Evolutionary conservation across 225 moss, liverwort and hornwort species (phyloP), one percentile per base, ranked within the genome.

Genomic region (Polytrichum formosum): DNA sequence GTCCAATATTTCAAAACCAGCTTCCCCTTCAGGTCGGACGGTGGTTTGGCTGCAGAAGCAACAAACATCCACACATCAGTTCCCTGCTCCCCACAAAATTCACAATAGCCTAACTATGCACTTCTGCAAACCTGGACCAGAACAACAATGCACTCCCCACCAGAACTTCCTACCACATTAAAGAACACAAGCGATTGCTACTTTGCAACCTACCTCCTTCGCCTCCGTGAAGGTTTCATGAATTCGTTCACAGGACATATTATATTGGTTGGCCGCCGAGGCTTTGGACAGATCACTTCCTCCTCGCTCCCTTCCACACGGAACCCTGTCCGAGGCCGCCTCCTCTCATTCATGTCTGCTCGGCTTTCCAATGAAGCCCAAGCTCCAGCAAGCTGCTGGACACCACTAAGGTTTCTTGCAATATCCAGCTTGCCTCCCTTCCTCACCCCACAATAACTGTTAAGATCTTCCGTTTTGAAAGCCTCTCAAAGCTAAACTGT

Each of bases 231-330:
- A 35, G 93, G 88, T 61, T 96, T 96, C 70, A 90, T 71, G 69
- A 74, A 85, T 29, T 96, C 96, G 0, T 73, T 82, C 13, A 85
- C 72, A 20, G 96, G 93, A 83, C 84, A 89, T 5, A 81, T 87
- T 37, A 93, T 83, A 22, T 76, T 93, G 55, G 86, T 74, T 0
- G 91, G 90, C 72, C 96, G 83, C 26, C 96, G 85, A 0, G 96
- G 96, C 70, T 91, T 93, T 23, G 96, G 96, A 74, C 96, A 96
- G 5, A 96, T 90, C n/a, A 96, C 93, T 56, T 96, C 96, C 59
- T 96, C 96, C 5, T 96, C 96, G 16, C 64, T 73, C 2, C 76
- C 80, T 66, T 95, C 95, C 8, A 73, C 76, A 18, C 92, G 89
- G 26, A 86, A 96, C 74, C 93, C 93, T 72, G 93, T 62, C 59